These are phyloP conservation scores for Cercospora zeae-maydis DNA, from an alignment of 2,329 filamentous ascomycete species.

Conservation along the genomic window DNA sequence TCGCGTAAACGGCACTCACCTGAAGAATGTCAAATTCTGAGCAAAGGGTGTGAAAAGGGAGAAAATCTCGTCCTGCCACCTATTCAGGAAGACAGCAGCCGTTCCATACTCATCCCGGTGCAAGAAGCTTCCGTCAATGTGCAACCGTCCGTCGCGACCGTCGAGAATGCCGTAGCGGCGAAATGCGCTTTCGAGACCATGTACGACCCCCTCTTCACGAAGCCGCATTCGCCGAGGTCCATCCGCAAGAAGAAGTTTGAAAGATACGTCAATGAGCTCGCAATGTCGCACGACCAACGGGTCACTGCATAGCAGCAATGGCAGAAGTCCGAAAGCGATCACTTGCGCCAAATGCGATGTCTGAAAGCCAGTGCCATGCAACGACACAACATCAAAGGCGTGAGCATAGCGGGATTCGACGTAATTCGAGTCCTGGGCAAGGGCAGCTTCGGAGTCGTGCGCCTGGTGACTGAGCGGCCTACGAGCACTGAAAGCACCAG, in stretches of 20 bases:
- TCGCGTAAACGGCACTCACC: constrained; percentile 28
- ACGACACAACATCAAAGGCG: constrained; percentile 48
- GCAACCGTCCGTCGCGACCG: constrained; percentile 54
- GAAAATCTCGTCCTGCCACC: constrained; percentile 32
- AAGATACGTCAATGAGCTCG: constrained; percentile 56
- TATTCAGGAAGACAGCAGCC: constrained; percentile 34
- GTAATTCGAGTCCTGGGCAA: constrained; percentile 79
- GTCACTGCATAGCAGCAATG: constrained; percentile 57
- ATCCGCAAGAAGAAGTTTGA: constrained; percentile 62
- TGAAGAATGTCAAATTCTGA: constrained; percentile 28
- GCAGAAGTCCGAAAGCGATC: constrained; percentile 63
- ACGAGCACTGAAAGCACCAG: not conserved
- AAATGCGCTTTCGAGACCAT: constrained; percentile 85
- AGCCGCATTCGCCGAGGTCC: constrained; percentile 54
- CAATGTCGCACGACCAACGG: constrained; percentile 56
- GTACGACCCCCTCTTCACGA: constrained; percentile 66
- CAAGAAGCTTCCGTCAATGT: constrained; percentile 29
- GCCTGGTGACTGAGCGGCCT: constrained; percentile 66
- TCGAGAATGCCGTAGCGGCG: constrained; percentile 73
- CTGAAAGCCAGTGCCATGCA: constrained; percentile 61
- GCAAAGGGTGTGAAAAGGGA: constrained; percentile 21
- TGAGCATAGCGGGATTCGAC: constrained; percentile 67
- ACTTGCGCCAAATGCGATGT: constrained; percentile 69
- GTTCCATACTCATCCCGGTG: constrained; percentile 32
- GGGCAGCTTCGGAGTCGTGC: constrained; percentile 90